A percentile compares a stretch with the other conserved stretches of the same genome.
These are phyloP conservation scores for Cordyceps farinosa DNA, from an alignment of 2,329 filamentous ascomycete genomes.

Conservation along the genomic window DNA sequence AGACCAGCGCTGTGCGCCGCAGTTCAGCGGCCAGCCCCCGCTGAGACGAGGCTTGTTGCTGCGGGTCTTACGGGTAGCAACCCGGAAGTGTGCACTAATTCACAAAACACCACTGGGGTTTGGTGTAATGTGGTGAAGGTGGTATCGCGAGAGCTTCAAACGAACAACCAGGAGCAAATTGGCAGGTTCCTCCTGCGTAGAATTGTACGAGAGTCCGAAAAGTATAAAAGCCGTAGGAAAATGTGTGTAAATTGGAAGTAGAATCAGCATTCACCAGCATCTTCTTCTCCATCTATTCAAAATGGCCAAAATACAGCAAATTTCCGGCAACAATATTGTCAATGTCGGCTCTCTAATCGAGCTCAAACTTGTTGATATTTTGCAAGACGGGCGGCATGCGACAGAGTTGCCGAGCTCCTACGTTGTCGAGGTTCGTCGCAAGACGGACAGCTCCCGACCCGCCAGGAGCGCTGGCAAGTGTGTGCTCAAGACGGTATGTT, in stretches of 20 bases:
- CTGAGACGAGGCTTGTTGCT: slow-evolving; percentile 3
- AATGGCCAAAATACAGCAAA: slow-evolving; percentile 5
- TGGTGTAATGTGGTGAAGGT: neutral
- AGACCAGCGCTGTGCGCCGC: neutral
- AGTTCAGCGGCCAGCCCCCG: neutral
- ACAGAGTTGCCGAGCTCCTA: neutral
- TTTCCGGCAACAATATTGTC: neutral
- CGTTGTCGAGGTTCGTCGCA: slow-evolving; percentile 8
- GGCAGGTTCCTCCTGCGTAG: neutral
- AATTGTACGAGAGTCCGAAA: neutral
- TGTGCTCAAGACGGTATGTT: neutral
- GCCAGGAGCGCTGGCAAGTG: slow-evolving; percentile 1
- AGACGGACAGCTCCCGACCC: slow-evolving; percentile 1
- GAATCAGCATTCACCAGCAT: neutral
- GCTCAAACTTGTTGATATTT: slow-evolving; percentile 1
- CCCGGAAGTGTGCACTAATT: slow-evolving; percentile 3
- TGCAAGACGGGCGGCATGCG: neutral
- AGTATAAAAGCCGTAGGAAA: neutral
- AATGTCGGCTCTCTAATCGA: slow-evolving; percentile 2
- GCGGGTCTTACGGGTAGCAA: neutral
- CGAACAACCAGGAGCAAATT: neutral
- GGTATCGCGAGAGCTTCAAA: slow-evolving; percentile 3
- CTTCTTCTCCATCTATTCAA: neutral
- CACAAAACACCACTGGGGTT: slow-evolving; percentile 3
- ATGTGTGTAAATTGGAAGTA: neutral